Evolutionary conservation across 2,329 filamentous ascomycete genomes (phyloP).

Genomic region (Penicillium sp.): DNA sequence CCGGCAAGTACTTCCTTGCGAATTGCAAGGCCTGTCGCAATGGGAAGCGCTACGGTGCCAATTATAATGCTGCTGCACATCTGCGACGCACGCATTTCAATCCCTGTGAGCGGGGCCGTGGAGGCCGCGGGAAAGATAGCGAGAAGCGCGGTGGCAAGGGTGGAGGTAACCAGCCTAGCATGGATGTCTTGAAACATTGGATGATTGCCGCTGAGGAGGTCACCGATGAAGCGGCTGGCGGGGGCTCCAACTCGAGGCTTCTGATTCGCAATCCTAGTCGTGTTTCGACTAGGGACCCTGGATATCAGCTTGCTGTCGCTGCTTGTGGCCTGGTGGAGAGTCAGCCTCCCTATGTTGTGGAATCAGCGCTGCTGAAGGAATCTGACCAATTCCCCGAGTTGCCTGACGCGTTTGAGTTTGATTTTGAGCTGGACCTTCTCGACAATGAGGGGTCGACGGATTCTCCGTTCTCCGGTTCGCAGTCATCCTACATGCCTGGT

Average conservation of each 20-base stretch:
- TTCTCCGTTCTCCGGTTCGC: constrained; percentile 32
- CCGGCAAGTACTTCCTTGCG: constrained; percentile 63
- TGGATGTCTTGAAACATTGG: constrained; percentile 61
- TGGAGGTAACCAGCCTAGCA: constrained; percentile 59
- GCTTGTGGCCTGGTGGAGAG: background rate
- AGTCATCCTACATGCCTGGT: constrained; percentile 31
- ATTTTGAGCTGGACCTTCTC: constrained; percentile 9
- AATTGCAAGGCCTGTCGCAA: constrained; percentile 81
- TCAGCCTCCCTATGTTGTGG: constrained; percentile 21
- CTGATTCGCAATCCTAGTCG: background rate
- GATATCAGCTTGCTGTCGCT: background rate
- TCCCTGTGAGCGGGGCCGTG: constrained; percentile 55
- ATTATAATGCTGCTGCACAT: constrained; percentile 94
- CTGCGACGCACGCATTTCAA: constrained; percentile 86
- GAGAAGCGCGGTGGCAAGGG: constrained; percentile 61
- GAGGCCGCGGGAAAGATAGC: constrained; percentile 57
- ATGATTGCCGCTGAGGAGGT: constrained; percentile 57
- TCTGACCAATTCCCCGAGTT: constrained; percentile 28
- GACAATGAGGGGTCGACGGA: constrained; percentile 25
- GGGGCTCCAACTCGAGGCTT: background rate
- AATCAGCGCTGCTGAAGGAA: constrained; percentile 28
- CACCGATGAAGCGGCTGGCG: constrained; percentile 27
- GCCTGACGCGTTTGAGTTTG: constrained; percentile 28
- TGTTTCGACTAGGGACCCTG: background rate
- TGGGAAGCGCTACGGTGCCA: constrained; percentile 78